Evolutionary conservation across 2,329 filamentous ascomycete species (phyloP).

Genomic region (Hirsutella thompsonii): DNA sequence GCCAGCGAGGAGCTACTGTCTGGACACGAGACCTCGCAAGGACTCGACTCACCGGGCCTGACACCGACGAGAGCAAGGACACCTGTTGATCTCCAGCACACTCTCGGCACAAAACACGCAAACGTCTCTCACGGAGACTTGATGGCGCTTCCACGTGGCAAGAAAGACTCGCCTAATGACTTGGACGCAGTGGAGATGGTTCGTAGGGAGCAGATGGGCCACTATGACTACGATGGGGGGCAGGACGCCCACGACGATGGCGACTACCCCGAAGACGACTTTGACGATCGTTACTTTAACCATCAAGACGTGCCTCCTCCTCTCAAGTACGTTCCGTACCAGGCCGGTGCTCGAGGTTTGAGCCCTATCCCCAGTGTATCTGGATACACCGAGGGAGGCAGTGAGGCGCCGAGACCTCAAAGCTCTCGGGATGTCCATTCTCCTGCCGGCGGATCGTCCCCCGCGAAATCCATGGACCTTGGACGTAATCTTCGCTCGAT

Average conservation of each 20-base stretch:
- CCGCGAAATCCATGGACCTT: constrained; percentile 37
- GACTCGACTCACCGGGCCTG: constrained; percentile 45
- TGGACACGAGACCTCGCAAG: constrained; percentile 49
- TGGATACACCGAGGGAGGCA: constrained; percentile 64
- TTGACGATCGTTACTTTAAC: constrained; percentile 36
- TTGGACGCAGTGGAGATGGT: constrained; percentile 34
- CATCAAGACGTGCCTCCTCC: constrained; percentile 52
- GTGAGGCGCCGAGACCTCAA: constrained; percentile 41
- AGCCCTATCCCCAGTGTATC: constrained; percentile 91
- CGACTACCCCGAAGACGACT: constrained; percentile 28
- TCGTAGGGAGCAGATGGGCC: constrained; percentile 26
- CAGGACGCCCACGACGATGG: constrained; percentile 11
- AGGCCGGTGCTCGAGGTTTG: constrained; percentile 55
- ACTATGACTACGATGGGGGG: constrained; percentile 30
- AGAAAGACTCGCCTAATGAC: constrained; percentile 29
- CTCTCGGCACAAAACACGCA: constrained; percentile 55
- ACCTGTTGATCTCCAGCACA: constrained; percentile 40
- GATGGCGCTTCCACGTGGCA: constrained; percentile 36
- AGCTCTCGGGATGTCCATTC: constrained; percentile 41
- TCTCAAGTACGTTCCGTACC: constrained; percentile 54
- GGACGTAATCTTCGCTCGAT: constrained; percentile 19
- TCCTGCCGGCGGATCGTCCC: constrained; percentile 46
- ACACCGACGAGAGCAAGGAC: constrained; percentile 49
- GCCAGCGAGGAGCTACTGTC: constrained; percentile 50
- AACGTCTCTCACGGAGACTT: constrained; percentile 49